These are phyloP conservation scores for Persicaria maculosa DNA, from an alignment of 148 eudicot genomes.

Conservation along the genomic window DNA sequence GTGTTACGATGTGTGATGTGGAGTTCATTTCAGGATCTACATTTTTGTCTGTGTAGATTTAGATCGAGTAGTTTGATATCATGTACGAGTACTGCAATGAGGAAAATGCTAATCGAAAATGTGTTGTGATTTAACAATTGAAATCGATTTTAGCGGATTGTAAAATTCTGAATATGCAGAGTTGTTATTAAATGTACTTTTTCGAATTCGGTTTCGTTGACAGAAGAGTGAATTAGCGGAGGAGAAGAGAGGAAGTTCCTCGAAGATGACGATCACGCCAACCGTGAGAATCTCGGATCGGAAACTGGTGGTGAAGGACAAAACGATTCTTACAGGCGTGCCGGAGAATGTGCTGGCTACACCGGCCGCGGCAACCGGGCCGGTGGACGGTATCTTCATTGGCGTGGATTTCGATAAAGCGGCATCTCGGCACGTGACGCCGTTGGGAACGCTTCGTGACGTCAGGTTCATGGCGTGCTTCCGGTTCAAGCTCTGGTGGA, in stretches of 20 bases:
- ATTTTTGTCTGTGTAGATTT: neutral
- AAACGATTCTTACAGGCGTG: constrained; percentile 51
- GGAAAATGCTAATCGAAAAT: no score
- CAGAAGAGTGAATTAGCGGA: constrained; percentile 24
- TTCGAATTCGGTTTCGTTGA: neutral
- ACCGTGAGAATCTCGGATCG: constrained; percentile 46
- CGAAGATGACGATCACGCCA: constrained; percentile 62
- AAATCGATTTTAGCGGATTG: neutral
- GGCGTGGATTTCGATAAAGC: constrained; percentile 43
- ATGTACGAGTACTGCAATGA: neutral
- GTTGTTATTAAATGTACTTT: neutral
- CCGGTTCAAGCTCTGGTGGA: constrained; percentile 88
- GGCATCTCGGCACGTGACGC: constrained; percentile 39
- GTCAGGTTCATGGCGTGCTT: constrained; percentile 64
- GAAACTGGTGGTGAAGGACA: constrained; percentile 48
- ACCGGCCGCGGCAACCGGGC: constrained; percentile 44
- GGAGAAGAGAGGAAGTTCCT: constrained; percentile 13
- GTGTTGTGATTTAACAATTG: neutral
- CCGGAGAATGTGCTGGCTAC: constrained; percentile 51
- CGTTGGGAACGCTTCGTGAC: constrained; percentile 46
- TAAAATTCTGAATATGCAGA: neutral
- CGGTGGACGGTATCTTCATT: constrained; percentile 53
- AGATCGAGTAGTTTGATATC: neutral
- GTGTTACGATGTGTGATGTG: neutral
- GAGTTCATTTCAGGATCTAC: neutral